A percentile compares a stretch with the other conserved stretches of the same genome.
Conservation (phyloP, 208 protist species). For the Blastocrithidia nonstop region DNA sequence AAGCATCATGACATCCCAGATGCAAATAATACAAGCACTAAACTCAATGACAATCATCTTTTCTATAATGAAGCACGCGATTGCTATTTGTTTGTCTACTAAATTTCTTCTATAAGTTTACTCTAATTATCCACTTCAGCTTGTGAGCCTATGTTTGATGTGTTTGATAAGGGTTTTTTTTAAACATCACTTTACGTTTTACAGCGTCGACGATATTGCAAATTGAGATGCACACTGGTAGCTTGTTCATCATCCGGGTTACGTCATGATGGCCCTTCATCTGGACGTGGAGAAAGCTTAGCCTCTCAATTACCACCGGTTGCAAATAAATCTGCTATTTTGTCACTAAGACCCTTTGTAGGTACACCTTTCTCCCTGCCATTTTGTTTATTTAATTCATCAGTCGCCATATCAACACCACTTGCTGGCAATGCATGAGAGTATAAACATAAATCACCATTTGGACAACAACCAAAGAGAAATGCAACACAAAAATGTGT, state of each 20-base stretch:
- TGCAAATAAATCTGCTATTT: constrained; percentile 55
- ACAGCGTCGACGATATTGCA: constrained; percentile 9
- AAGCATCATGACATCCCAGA: no score
- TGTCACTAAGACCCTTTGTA: constrained; percentile 20
- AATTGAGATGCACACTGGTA: constrained; percentile 17
- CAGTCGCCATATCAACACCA: constrained; percentile 7
- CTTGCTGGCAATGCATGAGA: constrained; percentile 43
- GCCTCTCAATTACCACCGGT: constrained; percentile 55
- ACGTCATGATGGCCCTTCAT: constrained; percentile 68
- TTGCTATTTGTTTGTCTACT: no score
- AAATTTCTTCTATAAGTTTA: no score
- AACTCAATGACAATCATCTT: no score
- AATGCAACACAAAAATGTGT: constrained; percentile 60
- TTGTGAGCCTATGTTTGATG: no score
- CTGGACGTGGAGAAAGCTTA: constrained; percentile 31
- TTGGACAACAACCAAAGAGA: constrained; percentile 59
- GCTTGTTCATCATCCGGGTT: constrained; percentile 31
- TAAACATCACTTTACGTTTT: no score
- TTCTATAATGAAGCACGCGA: no score
- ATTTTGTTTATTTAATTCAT: not conserved
- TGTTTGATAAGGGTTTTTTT: no score
- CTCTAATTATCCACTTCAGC: no score
- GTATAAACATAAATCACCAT: constrained; percentile 62
- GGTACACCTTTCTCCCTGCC: not conserved
- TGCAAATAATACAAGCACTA: no score